Percentiles rank a stretch among this genome's conserved stretches.
phyloP scores from a whole-genome alignment of 192 early-diverging fungal species.

The Backusella tuberculispora region DNA sequence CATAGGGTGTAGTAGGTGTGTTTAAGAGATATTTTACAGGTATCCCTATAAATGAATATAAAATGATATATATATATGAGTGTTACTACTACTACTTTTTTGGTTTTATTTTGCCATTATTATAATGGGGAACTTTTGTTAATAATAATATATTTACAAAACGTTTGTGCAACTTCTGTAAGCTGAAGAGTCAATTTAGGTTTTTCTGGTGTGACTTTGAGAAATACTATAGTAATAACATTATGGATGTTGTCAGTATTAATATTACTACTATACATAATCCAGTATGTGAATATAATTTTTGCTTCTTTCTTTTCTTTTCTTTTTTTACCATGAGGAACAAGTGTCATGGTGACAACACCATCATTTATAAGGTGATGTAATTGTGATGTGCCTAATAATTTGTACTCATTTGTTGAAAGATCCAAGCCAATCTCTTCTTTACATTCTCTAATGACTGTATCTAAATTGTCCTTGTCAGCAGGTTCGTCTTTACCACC shows the following conservation, averaged over 20 bases:
- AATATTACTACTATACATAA: neutral
- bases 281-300: neutral
- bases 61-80: neutral
- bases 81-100: no score
- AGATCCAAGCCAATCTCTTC: slow-evolving; percentile 42
- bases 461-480: slow-evolving; percentile 33
- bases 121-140: neutral
- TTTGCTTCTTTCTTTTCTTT: neutral
- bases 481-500: slow-evolving; percentile 36
- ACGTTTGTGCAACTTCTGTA: slow-evolving; percentile 27
- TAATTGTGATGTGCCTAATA: slow-evolving; percentile 28
- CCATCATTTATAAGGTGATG: slow-evolving; percentile 16
- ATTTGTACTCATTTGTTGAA: slow-evolving; percentile 19
- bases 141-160: slow-evolving; percentile 20
- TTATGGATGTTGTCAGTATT: neutral
- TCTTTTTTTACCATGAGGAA: slow-evolving; percentile 33
- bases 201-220: slow-evolving; percentile 28
- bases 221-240: slow-evolving; percentile 24
- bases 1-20: neutral
- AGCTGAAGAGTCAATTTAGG: slow-evolving; percentile 26
- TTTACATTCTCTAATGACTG: slow-evolving; percentile 30
- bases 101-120: no score
- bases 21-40: slow-evolving; percentile 4
- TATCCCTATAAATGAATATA: slow-evolving; percentile 10
- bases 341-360: slow-evolving; percentile 21